These are phyloP conservation scores for Lodderomyces jiufengensis DNA, from an alignment of 1,139 yeast species.

Conservation along the genomic window DNA sequence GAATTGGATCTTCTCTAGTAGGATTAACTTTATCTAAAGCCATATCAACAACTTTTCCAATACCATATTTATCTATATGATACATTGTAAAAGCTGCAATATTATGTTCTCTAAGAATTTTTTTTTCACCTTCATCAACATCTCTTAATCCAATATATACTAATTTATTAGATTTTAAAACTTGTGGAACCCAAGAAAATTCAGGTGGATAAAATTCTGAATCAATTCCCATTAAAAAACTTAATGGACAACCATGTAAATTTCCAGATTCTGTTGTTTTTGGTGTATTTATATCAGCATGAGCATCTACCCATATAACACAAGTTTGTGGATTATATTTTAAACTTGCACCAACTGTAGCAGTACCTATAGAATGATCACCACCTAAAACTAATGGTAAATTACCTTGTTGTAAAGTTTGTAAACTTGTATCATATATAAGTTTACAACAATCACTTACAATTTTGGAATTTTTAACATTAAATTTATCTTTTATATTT, in stretches of 20 bases:
- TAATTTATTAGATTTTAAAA: constrained; percentile 63
- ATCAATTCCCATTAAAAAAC: constrained; percentile 81
- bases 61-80: constrained; percentile 92
- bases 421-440: constrained; percentile 59
- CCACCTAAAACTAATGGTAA: constrained; percentile 91
- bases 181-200: constrained; percentile 74
- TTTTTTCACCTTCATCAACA: constrained; percentile 82
- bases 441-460: constrained; percentile 71
- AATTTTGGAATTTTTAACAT: constrained; percentile 70
- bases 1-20: constrained; percentile 70
- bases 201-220: constrained; percentile 63
- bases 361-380: constrained; percentile 95
- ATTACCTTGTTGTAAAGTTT: constrained; percentile 45
- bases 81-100: constrained; percentile 94
- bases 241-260: constrained; percentile 94
- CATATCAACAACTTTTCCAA: constrained; percentile 87
- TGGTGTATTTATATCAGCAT: constrained; percentile 96
- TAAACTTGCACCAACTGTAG: constrained; percentile 83
- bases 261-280: constrained; percentile 83
- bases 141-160: constrained; percentile 96
- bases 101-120: constrained; percentile 62
- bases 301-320: constrained; percentile 95
- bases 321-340: constrained; percentile 83
- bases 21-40: constrained; percentile 82
- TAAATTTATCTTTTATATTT: constrained; percentile 45